Percentiles rank a stretch among this genome's conserved stretches.
These are phyloP conservation scores for Scheffersomyces titani DNA, from an alignment of 1,139 yeast genomes.

Conservation along the genomic window DNA sequence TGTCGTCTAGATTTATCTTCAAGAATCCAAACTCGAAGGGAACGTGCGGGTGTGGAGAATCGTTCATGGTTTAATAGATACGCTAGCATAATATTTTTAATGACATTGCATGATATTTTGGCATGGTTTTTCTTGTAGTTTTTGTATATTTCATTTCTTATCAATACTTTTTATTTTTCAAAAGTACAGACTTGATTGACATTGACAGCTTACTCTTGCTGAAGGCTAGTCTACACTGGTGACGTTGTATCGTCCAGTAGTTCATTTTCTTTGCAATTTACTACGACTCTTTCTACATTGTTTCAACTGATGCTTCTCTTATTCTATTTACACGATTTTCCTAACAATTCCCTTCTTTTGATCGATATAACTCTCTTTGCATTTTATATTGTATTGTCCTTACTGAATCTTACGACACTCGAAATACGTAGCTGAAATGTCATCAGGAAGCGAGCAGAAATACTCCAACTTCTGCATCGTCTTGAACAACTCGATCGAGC, in stretches of 20 bases:
- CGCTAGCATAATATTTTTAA: not conserved
- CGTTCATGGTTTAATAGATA: conserved; percentile 76
- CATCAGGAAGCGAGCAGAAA: conserved; percentile 49
- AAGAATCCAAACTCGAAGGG: conserved; percentile 96
- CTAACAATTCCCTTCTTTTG: conserved; percentile 3
- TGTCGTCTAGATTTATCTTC: conserved; percentile 86
- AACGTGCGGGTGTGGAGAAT: conserved; percentile 98
- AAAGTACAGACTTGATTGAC: not conserved
- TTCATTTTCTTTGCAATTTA: not conserved
- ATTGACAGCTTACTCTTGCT: not conserved
- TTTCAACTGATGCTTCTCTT: conserved; percentile 3
- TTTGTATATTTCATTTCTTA: not conserved
- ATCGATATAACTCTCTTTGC: not conserved
- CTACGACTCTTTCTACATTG: not conserved
- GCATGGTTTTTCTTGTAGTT: not conserved
- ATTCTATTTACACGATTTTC: not conserved
- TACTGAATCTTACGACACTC: conserved; percentile 46
- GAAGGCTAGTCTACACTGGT: not conserved
- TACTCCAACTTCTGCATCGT: conserved; percentile 49
- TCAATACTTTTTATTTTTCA: not conserved
- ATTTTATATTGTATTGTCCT: not conserved
- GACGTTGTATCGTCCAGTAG: not conserved
- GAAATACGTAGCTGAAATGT: conserved; percentile 48
- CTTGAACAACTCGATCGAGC: conserved; percentile 43
- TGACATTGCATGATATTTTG: not conserved